Evolutionary conservation across 768 basidiomycete species (phyloP), one percentile per base, ranked within the genome.

Genomic region (Naematelia aurantialba): DNA sequence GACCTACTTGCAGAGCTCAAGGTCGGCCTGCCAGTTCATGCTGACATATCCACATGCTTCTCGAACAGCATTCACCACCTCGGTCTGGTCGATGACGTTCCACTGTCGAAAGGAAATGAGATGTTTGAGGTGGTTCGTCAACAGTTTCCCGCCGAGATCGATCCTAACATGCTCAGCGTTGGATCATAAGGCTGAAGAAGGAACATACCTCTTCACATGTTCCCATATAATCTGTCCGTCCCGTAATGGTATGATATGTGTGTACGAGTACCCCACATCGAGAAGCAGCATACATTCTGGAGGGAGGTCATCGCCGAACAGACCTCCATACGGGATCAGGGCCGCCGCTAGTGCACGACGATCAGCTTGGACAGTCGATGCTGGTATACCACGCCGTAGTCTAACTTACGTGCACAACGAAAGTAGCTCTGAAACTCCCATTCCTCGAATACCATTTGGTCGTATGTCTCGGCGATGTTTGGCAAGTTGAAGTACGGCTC

Each of bases 41-140:
- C 89, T 85, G 56, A 94, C 87, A 76, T 87, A 96, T 78, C 91
- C 92, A 74, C 90, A 92, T 14, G 83, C 77, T 76, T 97, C 91
- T 76, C 94, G 92, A 68, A 91, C 87, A 69, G 88, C 83, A 79
- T 94, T 92, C 81, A 96, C 87, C 72, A 97, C 88, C 75, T 87
- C 85, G 1, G 91, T 93, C 76, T 97, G 88, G 70, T 96, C 91
- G 86, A 93, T 92, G 89, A 97, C 91, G 76, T 97, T 90, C 89
- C 90, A 97, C 73, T 97, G 93, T 45, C 94, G 86, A 76, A 89
- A 97, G 12, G 91, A 94, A 4, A 93, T 84, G 46, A 93, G 82
- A 72, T 93, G 89, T 73, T 96, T 96, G 22, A 98, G 83, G 52
- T 94, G 89, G 78, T 98, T 97, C 24, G 93, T 97, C 58, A 98